Conservation (phyloP, 2,329 filamentous ascomycete genomes). For the Ceratocystis ficicola region DNA sequence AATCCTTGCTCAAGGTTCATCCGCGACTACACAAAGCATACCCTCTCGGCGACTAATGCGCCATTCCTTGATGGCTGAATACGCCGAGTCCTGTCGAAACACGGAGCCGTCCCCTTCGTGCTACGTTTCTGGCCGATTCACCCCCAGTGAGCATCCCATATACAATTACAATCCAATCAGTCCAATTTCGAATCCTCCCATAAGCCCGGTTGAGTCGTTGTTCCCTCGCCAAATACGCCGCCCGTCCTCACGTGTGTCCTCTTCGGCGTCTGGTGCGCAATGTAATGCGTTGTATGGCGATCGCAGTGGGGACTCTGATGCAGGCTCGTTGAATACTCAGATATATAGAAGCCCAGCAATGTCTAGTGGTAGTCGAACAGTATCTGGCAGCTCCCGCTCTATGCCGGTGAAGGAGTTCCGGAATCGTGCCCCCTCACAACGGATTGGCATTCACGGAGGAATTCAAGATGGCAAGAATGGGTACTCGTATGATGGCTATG, state of each 20-base stretch:
- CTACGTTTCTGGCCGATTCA: slow-evolving; percentile 8
- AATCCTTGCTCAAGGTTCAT: slow-evolving; percentile 16
- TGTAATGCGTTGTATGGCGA: background rate
- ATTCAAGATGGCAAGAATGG: background rate
- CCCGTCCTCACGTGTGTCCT: slow-evolving; percentile 14
- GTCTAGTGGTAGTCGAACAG: slow-evolving; percentile 2
- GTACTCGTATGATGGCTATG: slow-evolving; percentile 9
- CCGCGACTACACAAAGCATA: slow-evolving; percentile 9
- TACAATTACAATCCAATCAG: slow-evolving; percentile 20
- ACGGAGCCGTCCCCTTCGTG: slow-evolving; percentile 13
- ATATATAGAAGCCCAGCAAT: background rate
- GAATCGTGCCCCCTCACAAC: slow-evolving; percentile 8
- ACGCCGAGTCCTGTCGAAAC: slow-evolving; percentile 8
- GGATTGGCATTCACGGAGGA: slow-evolving; percentile 10
- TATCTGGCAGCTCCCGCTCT: slow-evolving; percentile 8
- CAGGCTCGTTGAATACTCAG: background rate
- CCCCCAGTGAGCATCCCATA: slow-evolving; percentile 18
- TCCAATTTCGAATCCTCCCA: background rate
- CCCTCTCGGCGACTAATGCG: slow-evolving; percentile 19
- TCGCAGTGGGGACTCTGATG: slow-evolving; percentile 6
- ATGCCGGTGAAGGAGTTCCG: slow-evolving; percentile 2
- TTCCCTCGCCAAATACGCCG: slow-evolving; percentile 6
- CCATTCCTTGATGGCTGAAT: slow-evolving; percentile 20
- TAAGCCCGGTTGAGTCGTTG: slow-evolving; percentile 8
- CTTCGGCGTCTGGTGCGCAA: background rate